A percentile compares a stretch with the other conserved stretches of the same genome.
phyloP scores from a whole-genome alignment of 2,329 filamentous ascomycete genomes.

The Acrodontium crateriforme region DNA sequence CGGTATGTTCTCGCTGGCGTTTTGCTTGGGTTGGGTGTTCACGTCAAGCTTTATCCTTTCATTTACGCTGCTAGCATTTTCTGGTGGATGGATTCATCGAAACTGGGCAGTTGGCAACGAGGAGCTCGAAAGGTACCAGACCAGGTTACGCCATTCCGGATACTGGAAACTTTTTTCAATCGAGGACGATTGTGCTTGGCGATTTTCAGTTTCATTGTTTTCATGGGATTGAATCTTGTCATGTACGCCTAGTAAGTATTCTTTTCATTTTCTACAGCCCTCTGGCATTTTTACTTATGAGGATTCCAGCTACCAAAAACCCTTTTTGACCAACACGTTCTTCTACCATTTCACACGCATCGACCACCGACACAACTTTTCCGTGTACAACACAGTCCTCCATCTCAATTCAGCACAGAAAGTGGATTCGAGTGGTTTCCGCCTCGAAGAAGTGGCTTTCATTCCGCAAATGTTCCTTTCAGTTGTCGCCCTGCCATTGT shows the following conservation, averaged over 20 bases:
- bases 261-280: background rate
- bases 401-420: conserved; percentile 64
- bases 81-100: conserved; percentile 60
- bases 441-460: conserved; percentile 72
- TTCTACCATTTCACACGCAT: conserved; percentile 84
- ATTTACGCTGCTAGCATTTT: conserved; percentile 75
- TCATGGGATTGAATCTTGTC: conserved; percentile 54
- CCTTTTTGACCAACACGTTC: conserved; percentile 82
- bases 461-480: conserved; percentile 74
- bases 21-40: conserved; percentile 70
- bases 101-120: background rate
- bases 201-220: conserved; percentile 55
- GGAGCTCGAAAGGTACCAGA: conserved; percentile 20
- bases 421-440: conserved; percentile 26
- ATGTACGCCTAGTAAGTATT: conserved; percentile 62
- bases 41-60: conserved; percentile 98
- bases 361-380: conserved; percentile 97
- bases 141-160: too few species aligned
- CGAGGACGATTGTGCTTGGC: too few species aligned
- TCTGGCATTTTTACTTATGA: conserved; percentile 1
- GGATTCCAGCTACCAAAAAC: conserved; percentile 51
- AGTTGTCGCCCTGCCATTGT: conserved; percentile 59
- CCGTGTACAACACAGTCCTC: conserved; percentile 81
- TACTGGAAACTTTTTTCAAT: too few species aligned
- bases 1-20: conserved; percentile 53